Percentiles rank a stretch among this genome's conserved stretches.
phyloP scores from a whole-genome alignment of 306 rosid species.

The Castanospermum australe region DNA sequence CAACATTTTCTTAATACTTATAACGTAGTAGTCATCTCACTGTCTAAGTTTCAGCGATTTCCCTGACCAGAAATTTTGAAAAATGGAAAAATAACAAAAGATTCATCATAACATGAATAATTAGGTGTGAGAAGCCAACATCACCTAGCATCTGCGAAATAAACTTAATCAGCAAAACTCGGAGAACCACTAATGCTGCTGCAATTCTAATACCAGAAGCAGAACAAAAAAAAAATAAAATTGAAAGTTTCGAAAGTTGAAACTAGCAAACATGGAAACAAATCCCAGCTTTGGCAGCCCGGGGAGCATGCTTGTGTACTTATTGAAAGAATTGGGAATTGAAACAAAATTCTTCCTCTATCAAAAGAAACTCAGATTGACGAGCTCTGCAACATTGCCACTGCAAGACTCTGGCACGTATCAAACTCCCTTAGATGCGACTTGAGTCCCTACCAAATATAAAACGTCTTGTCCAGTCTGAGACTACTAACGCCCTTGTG shows the following conservation, averaged over 20 bases:
- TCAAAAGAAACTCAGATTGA: background rate
- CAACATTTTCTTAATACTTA: background rate
- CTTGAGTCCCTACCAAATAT: conserved; percentile 90
- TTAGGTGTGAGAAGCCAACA: background rate
- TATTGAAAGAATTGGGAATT: conserved; percentile 21
- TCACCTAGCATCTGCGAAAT: background rate
- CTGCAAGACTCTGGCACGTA: background rate
- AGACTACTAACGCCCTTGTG: conserved; percentile 73
- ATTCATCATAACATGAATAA: background rate
- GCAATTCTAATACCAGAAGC: background rate
- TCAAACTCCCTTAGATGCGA: conserved; percentile 40
- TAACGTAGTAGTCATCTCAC: background rate
- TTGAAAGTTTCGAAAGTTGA: background rate
- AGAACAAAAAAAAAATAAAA: background rate
- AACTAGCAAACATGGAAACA: background rate
- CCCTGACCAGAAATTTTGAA: background rate
- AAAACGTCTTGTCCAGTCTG: conserved; percentile 88
- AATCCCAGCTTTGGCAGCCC: background rate
- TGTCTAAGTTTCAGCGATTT: background rate
- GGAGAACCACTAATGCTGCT: conserved; percentile 1
- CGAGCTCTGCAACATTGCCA: background rate
- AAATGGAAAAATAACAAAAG: background rate
- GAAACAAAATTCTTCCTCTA: background rate
- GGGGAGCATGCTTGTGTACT: background rate
- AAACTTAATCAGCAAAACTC: conserved; percentile 18